Conservation (phyloP, 2,329 filamentous ascomycete genomes). For the Penicillium sp. region DNA sequence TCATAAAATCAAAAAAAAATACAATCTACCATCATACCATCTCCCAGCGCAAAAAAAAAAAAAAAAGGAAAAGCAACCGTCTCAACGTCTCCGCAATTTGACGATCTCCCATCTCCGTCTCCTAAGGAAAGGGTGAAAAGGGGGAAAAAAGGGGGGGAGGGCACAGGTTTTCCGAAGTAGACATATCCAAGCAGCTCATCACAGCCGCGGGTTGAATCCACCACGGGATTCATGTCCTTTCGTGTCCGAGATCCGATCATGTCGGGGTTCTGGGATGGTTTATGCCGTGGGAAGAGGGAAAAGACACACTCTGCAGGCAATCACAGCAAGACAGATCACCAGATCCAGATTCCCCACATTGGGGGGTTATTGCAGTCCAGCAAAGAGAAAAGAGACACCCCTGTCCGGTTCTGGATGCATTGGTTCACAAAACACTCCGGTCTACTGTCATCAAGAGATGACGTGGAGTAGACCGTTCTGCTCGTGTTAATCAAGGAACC, state of each 20-base stretch:
- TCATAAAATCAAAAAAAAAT: background rate
- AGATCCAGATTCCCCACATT: slow-evolving; percentile 1
- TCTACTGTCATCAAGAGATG: slow-evolving; percentile 19
- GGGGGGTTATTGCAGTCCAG: slow-evolving; percentile 13
- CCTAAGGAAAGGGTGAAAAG: slow-evolving; percentile 1
- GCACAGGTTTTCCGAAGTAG: slow-evolving; percentile 6
- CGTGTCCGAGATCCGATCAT: slow-evolving; percentile 9
- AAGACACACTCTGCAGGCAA: slow-evolving; percentile 13
- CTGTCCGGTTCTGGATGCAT: slow-evolving; percentile 21
- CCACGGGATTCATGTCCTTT: slow-evolving; percentile 13
- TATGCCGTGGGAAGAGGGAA: slow-evolving; percentile 16
- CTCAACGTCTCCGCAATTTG: slow-evolving; percentile 5
- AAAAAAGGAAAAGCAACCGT: slow-evolving; percentile 4
- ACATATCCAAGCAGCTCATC: slow-evolving; percentile 13
- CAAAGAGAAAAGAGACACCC: slow-evolving; percentile 23
- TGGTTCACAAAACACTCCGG: slow-evolving; percentile 16
- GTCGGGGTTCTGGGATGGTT: slow-evolving; percentile 11
- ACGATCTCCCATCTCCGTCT: slow-evolving; percentile 6
- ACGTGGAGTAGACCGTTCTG: slow-evolving; percentile 21
- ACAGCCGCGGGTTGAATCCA: slow-evolving; percentile 17
- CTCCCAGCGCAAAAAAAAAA: background rate
- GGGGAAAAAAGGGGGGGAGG: background rate
- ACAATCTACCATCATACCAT: slow-evolving; percentile 1
- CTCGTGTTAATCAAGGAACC: slow-evolving; percentile 42
- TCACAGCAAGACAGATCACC: slow-evolving; percentile 12